Base-by-base conservation (phyloP, 257 asterid species). In the Solanum corneliomulleri region DNA sequence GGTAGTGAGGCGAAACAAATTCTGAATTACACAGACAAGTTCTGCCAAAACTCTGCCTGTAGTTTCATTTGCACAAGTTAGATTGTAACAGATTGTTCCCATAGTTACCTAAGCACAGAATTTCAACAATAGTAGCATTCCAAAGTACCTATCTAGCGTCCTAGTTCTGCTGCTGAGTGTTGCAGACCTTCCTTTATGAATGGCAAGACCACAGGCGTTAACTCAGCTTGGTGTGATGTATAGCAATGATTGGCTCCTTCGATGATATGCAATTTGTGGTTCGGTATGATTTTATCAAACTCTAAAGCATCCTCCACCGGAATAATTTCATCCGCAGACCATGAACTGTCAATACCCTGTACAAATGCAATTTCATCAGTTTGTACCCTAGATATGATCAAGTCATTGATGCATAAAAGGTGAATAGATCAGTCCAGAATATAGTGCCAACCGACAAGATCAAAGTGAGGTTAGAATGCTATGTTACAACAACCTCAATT, bases 261-360 rank as follows among this genome's bases (percentile, higher is more conserved):
- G 3, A 95, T 70, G 47, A 92, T 89, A 71, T 82, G 89, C 68
- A 95, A 82, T 44, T 62, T 91, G 88, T 93, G 96, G 90, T 94
- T 91, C 13, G 93, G 93, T 87, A 94, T 89, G 75, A 90, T 90
- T 89, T 93, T 93, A 58, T 93, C 90, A 62, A 95, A 94, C 92
- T 91, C 97, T 18, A 75, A 10, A 3, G 95, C 98, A 88, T 94
- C 98, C 76, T 91, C 93, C 25, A 91, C 89, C 1, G 93, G 95
- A 75, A 93, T 90, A 23, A 92, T 27, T 80, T 89, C 92, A 80
- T 95, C 98, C 3, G 86, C 93, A 10, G 96, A 92, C 49, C 98
- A 77, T 95, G 96, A 42, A 94, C 93, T 1, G 96, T 93, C 86
- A 93, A 82, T 60, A 95, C 96, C 92, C 98, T 94, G 89, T 37